Percentiles rank a stretch among this genome's conserved stretches.
These are phyloP conservation scores for Diplodia mutila DNA, from an alignment of 2,329 filamentous ascomycete genomes.

Conservation along the genomic window DNA sequence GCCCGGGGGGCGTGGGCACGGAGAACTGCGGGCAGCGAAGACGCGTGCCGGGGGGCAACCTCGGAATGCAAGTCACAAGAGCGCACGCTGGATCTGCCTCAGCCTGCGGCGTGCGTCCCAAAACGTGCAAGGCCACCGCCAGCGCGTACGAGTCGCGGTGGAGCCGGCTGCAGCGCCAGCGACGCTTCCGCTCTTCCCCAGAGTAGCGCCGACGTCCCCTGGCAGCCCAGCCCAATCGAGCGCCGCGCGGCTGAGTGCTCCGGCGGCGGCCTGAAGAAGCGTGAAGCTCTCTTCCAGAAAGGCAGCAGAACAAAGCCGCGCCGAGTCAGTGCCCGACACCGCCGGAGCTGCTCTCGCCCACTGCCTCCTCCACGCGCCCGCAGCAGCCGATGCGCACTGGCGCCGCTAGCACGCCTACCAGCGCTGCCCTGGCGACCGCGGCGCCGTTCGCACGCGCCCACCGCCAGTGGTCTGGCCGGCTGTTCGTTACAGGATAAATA, in stretches of 20 bases:
- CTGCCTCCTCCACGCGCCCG: background rate
- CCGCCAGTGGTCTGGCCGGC: constrained; percentile 10
- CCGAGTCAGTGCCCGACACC: constrained; percentile 15
- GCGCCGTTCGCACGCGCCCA: constrained; percentile 1
- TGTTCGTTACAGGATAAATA: constrained; percentile 19
- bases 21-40: constrained; percentile 8
- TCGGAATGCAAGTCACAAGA: constrained; percentile 26
- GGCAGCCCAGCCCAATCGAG: constrained; percentile 19
- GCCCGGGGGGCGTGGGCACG: constrained; percentile 9
- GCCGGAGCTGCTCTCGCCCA: background rate
- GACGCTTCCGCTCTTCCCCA: constrained; percentile 23
- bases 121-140: constrained; percentile 24
- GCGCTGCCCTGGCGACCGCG: background rate
- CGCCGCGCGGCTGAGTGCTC: constrained; percentile 22
- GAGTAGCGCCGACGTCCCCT: constrained; percentile 24
- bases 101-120: constrained; percentile 21
- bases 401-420: background rate
- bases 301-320: constrained; percentile 17
- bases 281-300: constrained; percentile 16
- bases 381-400: background rate
- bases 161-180: constrained; percentile 23
- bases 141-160: constrained; percentile 24
- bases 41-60: background rate
- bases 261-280: constrained; percentile 19
- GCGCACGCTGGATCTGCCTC: constrained; percentile 23